Evolutionary conservation across 2,329 filamentous ascomycete genomes (phyloP).

Genomic region (Lomentospora prolificans): DNA sequence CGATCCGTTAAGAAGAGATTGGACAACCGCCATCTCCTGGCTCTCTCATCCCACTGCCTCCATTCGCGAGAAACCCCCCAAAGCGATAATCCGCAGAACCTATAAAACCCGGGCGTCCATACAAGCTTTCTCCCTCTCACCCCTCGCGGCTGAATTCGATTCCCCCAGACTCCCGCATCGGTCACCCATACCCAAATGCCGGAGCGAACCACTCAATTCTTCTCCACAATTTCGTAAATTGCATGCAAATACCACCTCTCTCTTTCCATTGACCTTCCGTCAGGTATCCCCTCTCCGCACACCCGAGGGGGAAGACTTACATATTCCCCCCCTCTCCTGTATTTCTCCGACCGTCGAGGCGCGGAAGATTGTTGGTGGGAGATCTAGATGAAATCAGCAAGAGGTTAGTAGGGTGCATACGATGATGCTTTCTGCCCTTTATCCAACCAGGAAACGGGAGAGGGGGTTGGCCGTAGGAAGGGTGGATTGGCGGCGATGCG

Average conservation of each 20-base stretch:
- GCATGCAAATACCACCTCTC: not conserved
- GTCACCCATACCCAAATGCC: not conserved
- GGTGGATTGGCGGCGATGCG: not conserved
- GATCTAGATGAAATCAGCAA: not conserved
- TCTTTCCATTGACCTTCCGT: not conserved
- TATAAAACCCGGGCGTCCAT: not conserved
- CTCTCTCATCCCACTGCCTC: too few relatives aligned
- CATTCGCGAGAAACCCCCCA: too few relatives aligned
- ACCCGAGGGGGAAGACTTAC: not conserved
- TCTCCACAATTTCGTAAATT: conserved; percentile 3
- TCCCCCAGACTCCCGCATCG: not conserved
- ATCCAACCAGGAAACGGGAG: not conserved
- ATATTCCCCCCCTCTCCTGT: not conserved
- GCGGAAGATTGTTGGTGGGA: not conserved
- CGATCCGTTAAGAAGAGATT: too few relatives aligned
- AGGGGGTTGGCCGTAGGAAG: not conserved
- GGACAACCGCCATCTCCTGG: too few relatives aligned
- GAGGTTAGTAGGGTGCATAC: not conserved
- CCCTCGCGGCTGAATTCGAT: conserved; percentile 5
- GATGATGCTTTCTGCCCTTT: not conserved
- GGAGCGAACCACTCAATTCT: not conserved
- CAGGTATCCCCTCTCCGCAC: not conserved
- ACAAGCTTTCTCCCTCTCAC: not conserved
- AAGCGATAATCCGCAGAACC: not conserved
- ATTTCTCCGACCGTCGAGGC: not conserved